phyloP scores from a whole-genome alignment of 2,329 filamentous ascomycete genomes.

The Aspergillus sp. region DNA sequence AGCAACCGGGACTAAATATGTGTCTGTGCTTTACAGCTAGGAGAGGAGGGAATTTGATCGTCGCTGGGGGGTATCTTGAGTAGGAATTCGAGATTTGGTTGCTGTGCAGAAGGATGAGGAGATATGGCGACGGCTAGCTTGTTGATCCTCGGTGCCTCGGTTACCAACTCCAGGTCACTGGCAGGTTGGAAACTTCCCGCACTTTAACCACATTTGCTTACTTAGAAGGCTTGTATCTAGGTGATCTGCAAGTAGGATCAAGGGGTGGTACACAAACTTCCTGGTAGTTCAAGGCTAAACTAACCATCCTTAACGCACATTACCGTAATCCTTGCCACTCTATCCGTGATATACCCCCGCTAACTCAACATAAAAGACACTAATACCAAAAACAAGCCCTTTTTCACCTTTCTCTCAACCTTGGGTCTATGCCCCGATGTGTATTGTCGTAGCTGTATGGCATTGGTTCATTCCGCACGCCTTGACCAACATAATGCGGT shows the following conservation, averaged over 20 bases:
- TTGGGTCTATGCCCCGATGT: not conserved
- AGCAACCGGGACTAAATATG: not conserved
- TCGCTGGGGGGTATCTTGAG: not conserved
- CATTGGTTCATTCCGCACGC: not conserved
- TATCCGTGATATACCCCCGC: not conserved
- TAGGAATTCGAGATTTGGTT: not conserved
- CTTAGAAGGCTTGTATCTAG: too few relatives aligned
- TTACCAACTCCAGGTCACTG: not conserved
- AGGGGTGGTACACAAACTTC: not conserved
- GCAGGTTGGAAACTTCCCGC: not conserved
- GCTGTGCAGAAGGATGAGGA: not conserved
- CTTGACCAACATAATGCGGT: not conserved
- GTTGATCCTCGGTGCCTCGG: slow-evolving; percentile 1
- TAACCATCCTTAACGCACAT: slow-evolving; percentile 14
- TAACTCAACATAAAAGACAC: not conserved
- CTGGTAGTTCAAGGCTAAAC: slow-evolving; percentile 1
- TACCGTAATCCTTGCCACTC: slow-evolving; percentile 7
- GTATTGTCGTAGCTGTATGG: not conserved
- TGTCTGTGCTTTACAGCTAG: not conserved
- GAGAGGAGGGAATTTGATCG: not conserved
- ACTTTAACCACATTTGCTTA: not conserved
- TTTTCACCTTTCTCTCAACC: not conserved
- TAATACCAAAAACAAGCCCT: not conserved
- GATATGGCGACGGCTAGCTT: not conserved
- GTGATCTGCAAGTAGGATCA: too few relatives aligned